Base-by-base conservation (phyloP, 148 eudicot genomes). In the Vaccinium myrtillus region DNA sequence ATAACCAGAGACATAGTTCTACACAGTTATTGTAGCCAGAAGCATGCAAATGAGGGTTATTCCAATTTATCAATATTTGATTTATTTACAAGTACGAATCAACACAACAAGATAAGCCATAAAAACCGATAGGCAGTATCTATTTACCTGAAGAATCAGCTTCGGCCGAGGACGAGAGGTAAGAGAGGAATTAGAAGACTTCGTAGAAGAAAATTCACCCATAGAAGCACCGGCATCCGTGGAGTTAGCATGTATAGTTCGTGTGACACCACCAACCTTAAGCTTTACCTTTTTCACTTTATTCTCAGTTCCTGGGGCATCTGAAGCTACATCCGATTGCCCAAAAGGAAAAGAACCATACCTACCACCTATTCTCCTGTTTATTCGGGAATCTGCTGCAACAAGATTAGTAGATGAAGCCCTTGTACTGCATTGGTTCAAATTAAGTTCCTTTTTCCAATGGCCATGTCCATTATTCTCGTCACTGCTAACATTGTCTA, bases 201-300 rank as follows among this genome's bases (percentile, higher is more conserved):
- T 84, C 9, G 54, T 43, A 78, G 56, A 79, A 73, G 59, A 83
- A 19, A 82, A 21, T 78, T 63, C 51, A 58, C 79, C 63, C 63
- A 73, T 59, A 50, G 58, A 78, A 9, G 76, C 81, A 81, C 25
- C 65, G 43, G 74, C 82, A 16, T 43, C 18, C 18, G 75, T 81
- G 53, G 84, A 56, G 49, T 51, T 83, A n/a, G 90, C 16, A 30
- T 86, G 90, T 82, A 88, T 85, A 14, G 90, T 85, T 19, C 54
- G 85, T 32, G 87, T 90, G 30, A 84, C 71, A 83, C 89, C 87
- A 83, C 87, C 90, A 80, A 90, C 90, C 87, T 90, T 90, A 75
- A 85, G 86, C 84, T 86, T 90, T 50, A 88, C 84, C 36, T 90
- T 88, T 59, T 80, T 88, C 43, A 90, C 81, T 81, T 84, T 89